Base-by-base conservation (phyloP, 1,284 basidiomycete species). In the Ustilago crameri region DNA sequence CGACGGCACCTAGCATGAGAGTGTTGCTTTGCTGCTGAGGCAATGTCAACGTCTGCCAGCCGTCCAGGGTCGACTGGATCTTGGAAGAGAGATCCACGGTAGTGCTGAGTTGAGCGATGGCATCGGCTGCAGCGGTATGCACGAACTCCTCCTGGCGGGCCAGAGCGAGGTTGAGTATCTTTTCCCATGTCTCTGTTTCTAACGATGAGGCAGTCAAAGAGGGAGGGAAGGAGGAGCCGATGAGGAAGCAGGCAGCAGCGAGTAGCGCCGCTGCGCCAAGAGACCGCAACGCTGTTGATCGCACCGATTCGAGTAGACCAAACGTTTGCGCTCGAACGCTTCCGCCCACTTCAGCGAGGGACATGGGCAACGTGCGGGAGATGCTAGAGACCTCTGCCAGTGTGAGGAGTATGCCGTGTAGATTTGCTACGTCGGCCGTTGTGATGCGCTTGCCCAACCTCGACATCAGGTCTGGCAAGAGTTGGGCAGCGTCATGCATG, bases 401-500 rank as follows among this genome's bases (percentile, higher is more conserved):
- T 1, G 89, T 89, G 14, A 91, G 85, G 7, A 97, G 84, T n/a
- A 88, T 89, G 2, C 95, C 95, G 80, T 97, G 94, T 2, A 93
- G 84, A 76, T 92, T 90, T 20, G 87, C 85, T 5, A 86, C 78
- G 80, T 97, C 93, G 34, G 43, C 38, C 9, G 68, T 52, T 5
- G 18, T 34, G 76, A 75, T 50, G 5, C 56, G 43, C 35, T 27
- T 35, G 1, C 27, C 34, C 24, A 71, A 15, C 22, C 50, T 35
- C 15, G 42, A 9, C 17, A 87, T 84, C 54, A 87, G 86, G 51
- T 84, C 77, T 22, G 87, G 87, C 1, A 87, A 88, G 3, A 91
- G 84, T n/a, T 53, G 81, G 14, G 80, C 64, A 9, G 91, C 84
- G 78, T 91, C 89, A 24, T 88, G 82, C 56, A 88, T 84, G 62